Evolutionary conservation across 2,329 filamentous ascomycete species (phyloP), one percentile per base, ranked within the genome.

Genomic region (Neocatenulostroma microsporum): DNA sequence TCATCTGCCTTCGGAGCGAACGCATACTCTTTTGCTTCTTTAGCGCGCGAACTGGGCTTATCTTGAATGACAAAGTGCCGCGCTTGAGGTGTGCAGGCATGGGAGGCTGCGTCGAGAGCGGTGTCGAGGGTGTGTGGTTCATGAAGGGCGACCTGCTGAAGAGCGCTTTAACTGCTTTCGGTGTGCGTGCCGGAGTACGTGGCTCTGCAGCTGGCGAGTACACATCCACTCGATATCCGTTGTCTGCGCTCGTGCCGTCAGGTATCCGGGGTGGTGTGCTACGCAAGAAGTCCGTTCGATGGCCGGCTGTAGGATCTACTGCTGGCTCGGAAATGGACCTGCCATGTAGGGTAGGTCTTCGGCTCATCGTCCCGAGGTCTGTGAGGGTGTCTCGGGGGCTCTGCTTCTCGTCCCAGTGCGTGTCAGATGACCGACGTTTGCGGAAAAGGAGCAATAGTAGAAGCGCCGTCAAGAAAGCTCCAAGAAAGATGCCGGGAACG

Each of bases 311-410:
- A 26, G 44, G 40, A 25, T 56, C 46, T 5, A 41, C 44, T 4
- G 50, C 48, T 1, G 57, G 56, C 26, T 60, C 58, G 0, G 55
- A 58, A 36, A 61, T 59, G 3, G 56, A 54, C 20, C 57, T 49
- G 13, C 48, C 47, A 20, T 57, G 53, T 27, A 51, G 34, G 17
- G 49, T 50, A 17, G 51, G 46, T 17, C 49, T 37, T 14, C 46
- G 45, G 25, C 37, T 47, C 18, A 49, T 30, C 3, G 51, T 45
- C 12, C 44, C 41, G 11, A 56, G 46, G 33, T 53, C 49, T 5
- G 49, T 52, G 37, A 56, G 39, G 0, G 51, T 56, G 28, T 53
- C 51, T 10, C 46, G 44, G 15, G 39, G 36, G 17, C 41, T 33
- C 14, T 45, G 40, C 39, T 53, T 54, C 30, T 53, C 48, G 26